Percentiles rank a stretch among this genome's conserved stretches.
Evolutionary conservation across 2,329 filamentous ascomycete genomes (phyloP).

Genomic region (Colletotrichum lentis): DNA sequence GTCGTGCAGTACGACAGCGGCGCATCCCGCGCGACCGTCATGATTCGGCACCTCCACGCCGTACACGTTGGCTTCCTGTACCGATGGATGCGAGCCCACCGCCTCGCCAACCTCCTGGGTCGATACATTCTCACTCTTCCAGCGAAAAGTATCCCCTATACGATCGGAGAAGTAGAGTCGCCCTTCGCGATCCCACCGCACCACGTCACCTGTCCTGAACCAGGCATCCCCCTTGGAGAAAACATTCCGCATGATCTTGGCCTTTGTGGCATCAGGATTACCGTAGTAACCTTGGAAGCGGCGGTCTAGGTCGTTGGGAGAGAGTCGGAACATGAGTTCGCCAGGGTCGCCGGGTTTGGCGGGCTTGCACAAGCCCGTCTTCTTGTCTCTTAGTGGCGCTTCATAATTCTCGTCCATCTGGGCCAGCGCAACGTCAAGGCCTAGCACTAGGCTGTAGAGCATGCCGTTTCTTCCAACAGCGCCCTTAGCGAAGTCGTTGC

Average conservation of each 20-base stretch:
- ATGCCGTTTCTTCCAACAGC: constrained; percentile 78
- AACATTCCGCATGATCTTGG: constrained; percentile 78
- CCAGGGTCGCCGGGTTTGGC: constrained; percentile 70
- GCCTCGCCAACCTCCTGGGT: constrained; percentile 83
- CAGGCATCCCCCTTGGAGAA: constrained; percentile 79
- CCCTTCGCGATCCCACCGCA: constrained; percentile 75
- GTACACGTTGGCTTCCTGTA: constrained; percentile 86
- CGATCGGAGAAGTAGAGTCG: constrained; percentile 82
- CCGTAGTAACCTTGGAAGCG: constrained; percentile 86
- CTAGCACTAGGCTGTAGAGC: constrained; percentile 65
- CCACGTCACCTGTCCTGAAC: constrained; percentile 85
- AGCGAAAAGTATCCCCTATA: constrained; percentile 79
- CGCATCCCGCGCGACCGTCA: constrained; percentile 85
- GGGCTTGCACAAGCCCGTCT: constrained; percentile 72
- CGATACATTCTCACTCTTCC: constrained; percentile 86
- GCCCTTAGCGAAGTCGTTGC: constrained; percentile 77
- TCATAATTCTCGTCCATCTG: constrained; percentile 77
- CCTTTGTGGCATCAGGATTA: constrained; percentile 73
- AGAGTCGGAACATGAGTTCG: constrained; percentile 77
- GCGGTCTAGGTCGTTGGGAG: constrained; percentile 67
- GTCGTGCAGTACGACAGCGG: constrained; percentile 68
- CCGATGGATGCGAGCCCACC: constrained; percentile 69
- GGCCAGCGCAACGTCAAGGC: constrained; percentile 64
- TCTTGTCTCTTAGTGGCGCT: constrained; percentile 70
- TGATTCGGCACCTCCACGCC: constrained; percentile 81